Conservation (phyloP, 768 basidiomycete species). For the Sporobolomyces pararoseus region DNA sequence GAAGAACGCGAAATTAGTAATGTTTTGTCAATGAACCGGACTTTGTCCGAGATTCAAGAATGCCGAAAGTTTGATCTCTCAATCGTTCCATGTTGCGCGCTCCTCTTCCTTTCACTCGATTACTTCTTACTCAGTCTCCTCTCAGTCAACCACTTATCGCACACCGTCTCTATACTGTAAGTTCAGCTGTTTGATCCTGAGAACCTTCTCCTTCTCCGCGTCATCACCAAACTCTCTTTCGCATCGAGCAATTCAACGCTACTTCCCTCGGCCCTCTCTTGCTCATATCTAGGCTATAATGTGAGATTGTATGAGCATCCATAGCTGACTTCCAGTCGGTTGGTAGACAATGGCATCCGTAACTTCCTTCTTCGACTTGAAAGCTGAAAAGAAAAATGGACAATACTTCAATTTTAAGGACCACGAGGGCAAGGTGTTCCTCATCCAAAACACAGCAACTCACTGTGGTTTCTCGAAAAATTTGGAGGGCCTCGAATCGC, state of each 20-base stretch:
- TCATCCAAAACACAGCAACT: constrained; percentile 51
- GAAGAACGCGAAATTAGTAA: no score
- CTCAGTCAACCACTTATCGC: not conserved
- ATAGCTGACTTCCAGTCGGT: no score
- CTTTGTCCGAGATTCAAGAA: no score
- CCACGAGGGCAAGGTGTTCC: constrained; percentile 49
- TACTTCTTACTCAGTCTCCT: not conserved
- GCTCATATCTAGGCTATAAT: no score
- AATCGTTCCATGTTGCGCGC: not conserved
- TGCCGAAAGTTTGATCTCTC: no score
- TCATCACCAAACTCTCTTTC: constrained; percentile 13
- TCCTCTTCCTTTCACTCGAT: not conserved
- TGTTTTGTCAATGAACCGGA: no score
- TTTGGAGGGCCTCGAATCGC: constrained; percentile 64
- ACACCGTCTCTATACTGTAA: constrained; percentile 2
- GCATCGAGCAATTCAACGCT: no score
- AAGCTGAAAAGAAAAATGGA: constrained; percentile 35
- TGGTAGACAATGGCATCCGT: constrained; percentile 23
- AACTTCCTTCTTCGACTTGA: constrained; percentile 35
- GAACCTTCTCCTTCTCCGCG: not conserved
- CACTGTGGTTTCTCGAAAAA: constrained; percentile 47
- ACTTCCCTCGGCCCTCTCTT: no score
- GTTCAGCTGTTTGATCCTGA: not conserved
- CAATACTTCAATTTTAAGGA: constrained; percentile 25
- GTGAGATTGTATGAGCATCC: no score